Percentiles rank a stretch among this genome's conserved stretches.
These are phyloP conservation scores for Raddia guianensis DNA, from an alignment of 176 grass and related monocot species.

Conservation along the genomic window DNA sequence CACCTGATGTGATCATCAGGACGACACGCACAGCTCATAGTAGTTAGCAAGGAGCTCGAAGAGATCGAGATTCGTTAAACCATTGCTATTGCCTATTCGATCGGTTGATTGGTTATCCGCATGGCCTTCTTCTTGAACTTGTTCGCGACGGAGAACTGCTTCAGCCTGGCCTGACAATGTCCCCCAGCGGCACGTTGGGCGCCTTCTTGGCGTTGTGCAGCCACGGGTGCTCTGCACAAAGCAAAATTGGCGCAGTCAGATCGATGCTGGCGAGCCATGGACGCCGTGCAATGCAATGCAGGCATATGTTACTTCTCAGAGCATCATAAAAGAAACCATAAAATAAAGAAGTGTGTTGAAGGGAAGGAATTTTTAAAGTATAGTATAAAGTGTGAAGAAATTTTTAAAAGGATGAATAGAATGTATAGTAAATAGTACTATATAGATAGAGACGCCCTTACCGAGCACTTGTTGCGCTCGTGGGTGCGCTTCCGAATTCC, in stretches of 20 bases:
- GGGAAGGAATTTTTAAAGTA: too few relatives aligned
- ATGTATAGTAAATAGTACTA: too few relatives aligned
- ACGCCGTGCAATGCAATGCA: too few relatives aligned
- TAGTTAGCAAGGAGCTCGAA: not conserved
- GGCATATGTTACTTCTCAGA: too few relatives aligned
- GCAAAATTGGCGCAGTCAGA: not conserved
- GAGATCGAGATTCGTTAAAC: not conserved
- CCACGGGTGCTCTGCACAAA: slow-evolving; percentile 63
- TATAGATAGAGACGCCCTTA: not conserved
- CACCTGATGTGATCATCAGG: slow-evolving; percentile 27
- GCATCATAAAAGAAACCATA: too few relatives aligned
- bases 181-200: slow-evolving; percentile 68
- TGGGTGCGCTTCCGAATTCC: slow-evolving; percentile 58
- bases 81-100: too few relatives aligned
- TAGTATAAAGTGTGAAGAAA: too few relatives aligned
- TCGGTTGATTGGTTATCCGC: not conserved
- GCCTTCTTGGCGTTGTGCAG: slow-evolving; percentile 62
- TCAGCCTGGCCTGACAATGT: slow-evolving; percentile 70
- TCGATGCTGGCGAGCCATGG: too few relatives aligned
- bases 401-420: too few relatives aligned
- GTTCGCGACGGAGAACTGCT: slow-evolving; percentile 75
- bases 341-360: too few relatives aligned
- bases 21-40: not conserved
- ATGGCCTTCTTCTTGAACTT: slow-evolving; percentile 71
- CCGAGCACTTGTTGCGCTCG: slow-evolving; percentile 73